A percentile compares a stretch with the other conserved stretches of the same genome.
Evolutionary conservation across 192 early-diverging fungal species (phyloP).

Genomic region (Coemansia reversa): DNA sequence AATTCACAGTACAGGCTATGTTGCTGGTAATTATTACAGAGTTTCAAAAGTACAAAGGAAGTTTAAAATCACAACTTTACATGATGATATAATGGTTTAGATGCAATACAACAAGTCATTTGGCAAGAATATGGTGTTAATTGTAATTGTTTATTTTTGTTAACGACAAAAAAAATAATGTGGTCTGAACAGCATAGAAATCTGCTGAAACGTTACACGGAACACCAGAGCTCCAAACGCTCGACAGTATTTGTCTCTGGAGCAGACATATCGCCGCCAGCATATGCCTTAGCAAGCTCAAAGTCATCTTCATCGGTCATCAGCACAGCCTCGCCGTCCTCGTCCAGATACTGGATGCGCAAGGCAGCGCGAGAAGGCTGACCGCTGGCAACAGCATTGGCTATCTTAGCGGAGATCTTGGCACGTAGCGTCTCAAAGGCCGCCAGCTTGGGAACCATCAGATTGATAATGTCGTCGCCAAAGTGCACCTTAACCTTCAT

Average conservation of each 20-base stretch:
- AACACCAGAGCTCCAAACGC: conserved; percentile 61
- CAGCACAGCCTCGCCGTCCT: conserved; percentile 78
- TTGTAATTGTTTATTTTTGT: not conserved
- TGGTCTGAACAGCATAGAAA: not conserved
- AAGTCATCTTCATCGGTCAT: conserved; percentile 93
- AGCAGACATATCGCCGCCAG: conserved; percentile 54
- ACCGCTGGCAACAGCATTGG: conserved; percentile 11
- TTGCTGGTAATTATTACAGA: too few relatives aligned
- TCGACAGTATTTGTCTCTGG: conserved; percentile 54
- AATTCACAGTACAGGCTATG: too few relatives aligned
- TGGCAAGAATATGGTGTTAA: too few relatives aligned
- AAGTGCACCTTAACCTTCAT: conserved; percentile 57
- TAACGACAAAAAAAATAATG: not conserved
- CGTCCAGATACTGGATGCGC: conserved; percentile 80
- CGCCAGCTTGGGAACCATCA: conserved; percentile 44
- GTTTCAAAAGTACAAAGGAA: too few relatives aligned
- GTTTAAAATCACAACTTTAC: too few relatives aligned
- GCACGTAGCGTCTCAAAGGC: conserved; percentile 37
- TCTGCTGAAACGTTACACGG: conserved; percentile 3
- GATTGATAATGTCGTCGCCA: conserved; percentile 40
- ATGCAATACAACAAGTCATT: too few relatives aligned
- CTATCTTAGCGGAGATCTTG: conserved; percentile 41
- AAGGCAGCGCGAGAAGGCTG: conserved; percentile 28
- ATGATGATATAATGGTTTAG: too few relatives aligned
- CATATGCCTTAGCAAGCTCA: conserved; percentile 65